Base-by-base conservation (phyloP, 1,284 basidiomycete genomes). In the Neonothopanus nambi region DNA sequence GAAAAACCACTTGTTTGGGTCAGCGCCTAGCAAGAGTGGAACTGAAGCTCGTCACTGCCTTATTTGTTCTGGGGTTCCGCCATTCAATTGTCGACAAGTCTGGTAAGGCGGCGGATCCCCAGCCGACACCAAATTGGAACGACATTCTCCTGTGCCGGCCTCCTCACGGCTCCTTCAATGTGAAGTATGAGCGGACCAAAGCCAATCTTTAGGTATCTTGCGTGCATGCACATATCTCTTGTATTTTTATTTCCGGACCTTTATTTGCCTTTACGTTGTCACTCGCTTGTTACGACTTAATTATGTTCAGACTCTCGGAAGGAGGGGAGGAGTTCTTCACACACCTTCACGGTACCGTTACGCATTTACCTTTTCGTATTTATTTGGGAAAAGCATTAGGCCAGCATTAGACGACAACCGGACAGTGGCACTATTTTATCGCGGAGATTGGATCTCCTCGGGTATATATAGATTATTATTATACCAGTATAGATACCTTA, bases 41-140 rank as follows among this genome's bases (percentile, higher is more conserved):
- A 65, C 77, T 89, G 53, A 89, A 89, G 64, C 73, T 89, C 45
- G 68, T 87, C 51, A 73, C 79, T 15, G 80, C 85, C 49, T 78
- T 85, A 72, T 76, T 88, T 63, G 65, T 87, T 26, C 70, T 87
- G 42, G 79, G 79, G 23, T 85, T 82, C 63, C 77, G 79, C 56
- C 79, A 82, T 62, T 68, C 66, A 38, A 68, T 81, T 49, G 79
- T 86, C 6, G 81, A 85, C 63, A 66, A 66, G 26, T 63, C 61
- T 35, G 87, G 83, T 37, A 67, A 71, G 57, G 65, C 63, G 21
- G 73, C 73, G 18, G 66, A 70, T 53, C 67, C 68, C 30, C 67
- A 76, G 4, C 86, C 85, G 26, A 72, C 66, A 37, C 87, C 87
- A 13, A 83, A 89, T 61, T 89, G 87, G 87, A 89, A 89, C 67